Conservation (phyloP, 768 basidiomycete genomes). For the Rubroboletus pulcherrimus region DNA sequence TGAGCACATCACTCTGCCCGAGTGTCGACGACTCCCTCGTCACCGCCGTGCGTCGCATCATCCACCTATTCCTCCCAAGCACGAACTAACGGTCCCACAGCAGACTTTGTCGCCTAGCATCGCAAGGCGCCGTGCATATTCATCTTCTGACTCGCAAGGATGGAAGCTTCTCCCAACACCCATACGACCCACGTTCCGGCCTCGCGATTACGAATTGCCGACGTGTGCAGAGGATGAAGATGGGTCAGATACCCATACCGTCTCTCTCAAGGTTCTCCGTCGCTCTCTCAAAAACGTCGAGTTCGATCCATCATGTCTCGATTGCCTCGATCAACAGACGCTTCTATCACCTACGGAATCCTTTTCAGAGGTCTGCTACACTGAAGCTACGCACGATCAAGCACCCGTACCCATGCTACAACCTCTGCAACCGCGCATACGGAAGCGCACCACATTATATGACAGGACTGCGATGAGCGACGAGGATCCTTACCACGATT, state of each 20-base stretch:
- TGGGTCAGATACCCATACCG: conserved; percentile 23
- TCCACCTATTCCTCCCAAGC: neutral
- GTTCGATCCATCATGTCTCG: conserved; percentile 39
- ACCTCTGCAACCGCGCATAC: conserved; percentile 32
- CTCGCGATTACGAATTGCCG: conserved; percentile 31
- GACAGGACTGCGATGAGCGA: conserved; percentile 34
- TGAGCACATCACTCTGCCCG: conserved; percentile 24
- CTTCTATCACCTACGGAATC: conserved; percentile 38
- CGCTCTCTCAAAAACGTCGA: conserved; percentile 35
- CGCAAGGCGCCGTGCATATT: conserved; percentile 30
- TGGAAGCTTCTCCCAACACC: conserved; percentile 32
- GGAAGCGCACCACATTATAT: conserved; percentile 25
- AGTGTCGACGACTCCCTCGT: conserved; percentile 29
- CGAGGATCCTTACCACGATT: conserved; percentile 34
- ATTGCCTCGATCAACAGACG: conserved; percentile 41
- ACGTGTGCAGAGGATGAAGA: conserved; percentile 29
- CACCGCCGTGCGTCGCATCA: conserved; percentile 13
- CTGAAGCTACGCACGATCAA: conserved; percentile 36
- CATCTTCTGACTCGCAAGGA: conserved; percentile 32
- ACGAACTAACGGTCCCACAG: conserved; percentile 10
- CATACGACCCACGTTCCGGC: conserved; percentile 33
- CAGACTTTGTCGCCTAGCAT: conserved; percentile 9
- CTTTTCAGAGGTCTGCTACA: conserved; percentile 43
- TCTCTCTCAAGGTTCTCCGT: conserved; percentile 31
- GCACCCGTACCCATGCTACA: conserved; percentile 27